These are phyloP conservation scores for Paraurostyla sp. DNA, from an alignment of 73 alveolate genomes.

Conservation along the genomic window DNA sequence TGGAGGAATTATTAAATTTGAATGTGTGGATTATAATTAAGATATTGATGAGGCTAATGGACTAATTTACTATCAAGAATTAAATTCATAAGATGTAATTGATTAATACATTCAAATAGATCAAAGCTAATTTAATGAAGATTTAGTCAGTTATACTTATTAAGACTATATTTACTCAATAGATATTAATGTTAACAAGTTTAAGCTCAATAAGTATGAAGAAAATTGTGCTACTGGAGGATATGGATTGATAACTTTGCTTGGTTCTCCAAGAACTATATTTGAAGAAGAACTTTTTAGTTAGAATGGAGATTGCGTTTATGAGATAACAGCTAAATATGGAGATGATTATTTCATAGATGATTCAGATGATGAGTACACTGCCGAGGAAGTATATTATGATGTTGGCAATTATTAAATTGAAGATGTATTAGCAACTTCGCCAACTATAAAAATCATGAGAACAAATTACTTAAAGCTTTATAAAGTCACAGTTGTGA, in stretches of 20 bases:
- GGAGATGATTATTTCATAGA: not conserved
- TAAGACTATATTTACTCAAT: not conserved
- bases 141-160: not conserved
- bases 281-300: no score
- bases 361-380: no score
- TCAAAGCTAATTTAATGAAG: not conserved
- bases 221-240: no score
- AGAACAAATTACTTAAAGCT: no score
- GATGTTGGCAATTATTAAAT: not conserved
- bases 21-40: not conserved
- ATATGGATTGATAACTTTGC: no score
- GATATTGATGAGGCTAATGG: not conserved
- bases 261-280: no score
- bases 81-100: not conserved
- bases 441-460: no score
- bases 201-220: no score
- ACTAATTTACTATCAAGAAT: not conserved
- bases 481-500: not conserved
- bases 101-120: not conserved
- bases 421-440: no score
- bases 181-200: not conserved
- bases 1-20: slow-evolving; percentile 39
- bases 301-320: no score
- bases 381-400: no score
- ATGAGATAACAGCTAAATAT: no score